A percentile compares a stretch with the other conserved stretches of the same genome.
These are phyloP conservation scores for Thermomyces lanuginosus DNA, from an alignment of 2,329 filamentous ascomycete genomes.

Conservation along the genomic window DNA sequence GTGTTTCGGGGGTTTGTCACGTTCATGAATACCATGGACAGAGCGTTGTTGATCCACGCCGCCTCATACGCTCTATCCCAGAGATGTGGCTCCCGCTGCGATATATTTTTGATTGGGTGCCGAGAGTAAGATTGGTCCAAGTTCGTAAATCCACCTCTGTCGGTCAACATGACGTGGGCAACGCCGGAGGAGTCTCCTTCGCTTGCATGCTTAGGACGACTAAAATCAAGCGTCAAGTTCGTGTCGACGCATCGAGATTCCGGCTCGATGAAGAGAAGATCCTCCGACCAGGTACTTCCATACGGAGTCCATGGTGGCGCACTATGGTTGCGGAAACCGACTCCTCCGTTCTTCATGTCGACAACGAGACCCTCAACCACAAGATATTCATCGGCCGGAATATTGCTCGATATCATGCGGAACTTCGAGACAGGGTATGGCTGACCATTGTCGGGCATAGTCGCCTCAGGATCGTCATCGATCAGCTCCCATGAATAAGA, in stretches of 20 bases:
- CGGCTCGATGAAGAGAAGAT: slow-evolving; percentile 34
- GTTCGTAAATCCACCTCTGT: slow-evolving; percentile 30
- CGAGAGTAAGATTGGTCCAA: slow-evolving; percentile 23
- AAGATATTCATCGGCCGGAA: slow-evolving; percentile 18
- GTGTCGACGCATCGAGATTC: slow-evolving; percentile 29
- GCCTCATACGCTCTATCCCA: slow-evolving; percentile 28
- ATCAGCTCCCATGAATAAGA: slow-evolving; percentile 8
- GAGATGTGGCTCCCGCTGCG: slow-evolving; percentile 9
- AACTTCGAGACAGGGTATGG: slow-evolving; percentile 16
- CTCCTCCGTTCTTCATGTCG: slow-evolving; percentile 25
- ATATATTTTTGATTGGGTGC: too few species aligned
- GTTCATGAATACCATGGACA: slow-evolving; percentile 26
- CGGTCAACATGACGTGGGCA: slow-evolving; percentile 19
- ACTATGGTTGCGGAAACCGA: slow-evolving; percentile 34
- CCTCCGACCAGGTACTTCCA: slow-evolving; percentile 32
- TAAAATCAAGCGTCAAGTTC: slow-evolving; percentile 27
- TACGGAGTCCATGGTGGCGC: slow-evolving; percentile 16
- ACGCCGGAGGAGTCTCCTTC: not conserved
- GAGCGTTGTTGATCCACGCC: slow-evolving; percentile 29
- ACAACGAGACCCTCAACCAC: slow-evolving; percentile 31
- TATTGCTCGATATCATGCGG: slow-evolving; percentile 15
- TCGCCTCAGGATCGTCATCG: slow-evolving; percentile 6
- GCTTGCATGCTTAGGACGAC: slow-evolving; percentile 8
- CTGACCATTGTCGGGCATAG: slow-evolving; percentile 16
- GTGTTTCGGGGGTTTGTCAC: slow-evolving; percentile 16